Conservation (phyloP, 352 stramenopile genomes). For the Pythium pectinolyticum region DNA sequence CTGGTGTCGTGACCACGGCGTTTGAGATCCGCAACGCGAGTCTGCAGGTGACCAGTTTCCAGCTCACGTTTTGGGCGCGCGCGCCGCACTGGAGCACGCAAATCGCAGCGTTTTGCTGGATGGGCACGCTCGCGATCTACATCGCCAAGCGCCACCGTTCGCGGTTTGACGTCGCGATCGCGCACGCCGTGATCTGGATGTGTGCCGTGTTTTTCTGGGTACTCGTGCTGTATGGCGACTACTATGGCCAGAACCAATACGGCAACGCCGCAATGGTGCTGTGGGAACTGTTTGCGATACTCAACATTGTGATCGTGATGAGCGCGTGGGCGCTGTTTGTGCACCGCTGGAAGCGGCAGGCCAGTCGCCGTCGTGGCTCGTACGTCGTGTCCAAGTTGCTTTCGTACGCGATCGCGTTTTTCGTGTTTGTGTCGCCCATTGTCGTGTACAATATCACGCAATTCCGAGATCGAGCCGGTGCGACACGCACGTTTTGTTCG, state of each 20-base stretch:
- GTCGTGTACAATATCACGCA: slow-evolving; percentile 62
- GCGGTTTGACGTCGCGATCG: slow-evolving; percentile 71
- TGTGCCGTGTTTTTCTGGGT: slow-evolving; percentile 75
- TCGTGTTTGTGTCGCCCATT: slow-evolving; percentile 70
- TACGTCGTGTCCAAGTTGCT: slow-evolving; percentile 80
- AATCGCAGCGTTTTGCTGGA: slow-evolving; percentile 80
- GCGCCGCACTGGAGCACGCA: slow-evolving; percentile 77
- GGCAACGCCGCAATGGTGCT: slow-evolving; percentile 60
- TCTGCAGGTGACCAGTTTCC: slow-evolving; percentile 35
- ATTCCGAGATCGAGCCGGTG: slow-evolving; percentile 33
- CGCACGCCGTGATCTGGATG: slow-evolving; percentile 79
- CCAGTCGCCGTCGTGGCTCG: slow-evolving; percentile 39
- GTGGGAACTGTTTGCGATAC: slow-evolving; percentile 66
- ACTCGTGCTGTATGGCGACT: slow-evolving; percentile 67
- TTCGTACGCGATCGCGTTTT: slow-evolving; percentile 76
- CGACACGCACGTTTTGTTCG: slow-evolving; percentile 30
- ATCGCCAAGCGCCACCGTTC: slow-evolving; percentile 55
- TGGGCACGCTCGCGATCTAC: slow-evolving; percentile 70
- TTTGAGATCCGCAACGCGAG: slow-evolving; percentile 45
- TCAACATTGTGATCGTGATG: slow-evolving; percentile 61
- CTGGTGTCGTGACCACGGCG: slow-evolving; percentile 53
- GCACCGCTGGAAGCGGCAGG: slow-evolving; percentile 40
- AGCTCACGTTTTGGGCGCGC: slow-evolving; percentile 68
- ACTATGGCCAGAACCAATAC: slow-evolving; percentile 47
- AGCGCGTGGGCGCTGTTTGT: slow-evolving; percentile 63